These are phyloP conservation scores for Vaccinium macrocarpon DNA, from an alignment of 148 eudicot genomes.

Conservation along the genomic window DNA sequence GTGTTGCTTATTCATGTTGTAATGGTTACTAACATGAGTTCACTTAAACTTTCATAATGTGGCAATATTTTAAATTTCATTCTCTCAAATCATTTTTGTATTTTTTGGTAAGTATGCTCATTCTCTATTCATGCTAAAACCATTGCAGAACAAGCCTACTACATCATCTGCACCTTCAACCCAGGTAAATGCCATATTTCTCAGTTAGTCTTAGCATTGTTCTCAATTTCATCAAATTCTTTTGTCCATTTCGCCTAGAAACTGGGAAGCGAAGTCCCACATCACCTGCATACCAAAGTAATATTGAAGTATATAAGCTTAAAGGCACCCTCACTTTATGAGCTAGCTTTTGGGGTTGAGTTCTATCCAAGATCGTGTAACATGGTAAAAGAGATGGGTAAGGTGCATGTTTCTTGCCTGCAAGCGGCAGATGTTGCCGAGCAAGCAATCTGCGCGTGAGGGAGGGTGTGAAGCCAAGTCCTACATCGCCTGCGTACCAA, in stretches of 20 bases:
- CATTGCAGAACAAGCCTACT: conserved; percentile 56
- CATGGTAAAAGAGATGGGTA: too few relatives aligned
- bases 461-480: too few relatives aligned
- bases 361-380: too few relatives aligned
- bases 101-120: background rate
- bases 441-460: too few relatives aligned
- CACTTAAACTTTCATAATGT: background rate
- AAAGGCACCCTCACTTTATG: too few relatives aligned
- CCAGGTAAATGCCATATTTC: conserved; percentile 34
- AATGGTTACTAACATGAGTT: background rate
- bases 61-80: conserved; percentile 4
- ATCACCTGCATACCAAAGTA: too few relatives aligned
- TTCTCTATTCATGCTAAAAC: background rate
- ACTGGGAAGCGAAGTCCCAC: background rate
- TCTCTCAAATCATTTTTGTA: background rate
- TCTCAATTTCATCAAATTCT: background rate
- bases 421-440: too few relatives aligned
- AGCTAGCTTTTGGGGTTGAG: too few relatives aligned
- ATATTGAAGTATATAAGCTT: too few relatives aligned
- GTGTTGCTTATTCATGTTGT: background rate
- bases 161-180: conserved; percentile 44
- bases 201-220: background rate
- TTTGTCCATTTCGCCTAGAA: background rate
- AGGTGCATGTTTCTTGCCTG: too few relatives aligned
- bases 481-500: too few relatives aligned